Evolutionary conservation across 805 yeast genomes (phyloP).

Genomic region (Candida quercuum): DNA sequence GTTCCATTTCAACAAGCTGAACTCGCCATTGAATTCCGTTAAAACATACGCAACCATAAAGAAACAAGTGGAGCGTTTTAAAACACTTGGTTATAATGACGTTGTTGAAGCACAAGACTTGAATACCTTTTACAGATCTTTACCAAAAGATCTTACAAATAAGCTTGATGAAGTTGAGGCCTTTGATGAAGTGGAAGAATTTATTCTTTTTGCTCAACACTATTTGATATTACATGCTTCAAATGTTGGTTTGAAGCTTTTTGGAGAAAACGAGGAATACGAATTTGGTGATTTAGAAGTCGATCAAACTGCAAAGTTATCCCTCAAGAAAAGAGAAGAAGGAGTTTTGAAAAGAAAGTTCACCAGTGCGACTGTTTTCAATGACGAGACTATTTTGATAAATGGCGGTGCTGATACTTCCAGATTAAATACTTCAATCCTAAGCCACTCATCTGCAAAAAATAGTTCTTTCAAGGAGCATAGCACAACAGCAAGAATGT

Average conservation of each 20-base stretch:
- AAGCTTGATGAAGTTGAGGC: slow-evolving; percentile 50
- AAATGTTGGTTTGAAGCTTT: slow-evolving; percentile 22
- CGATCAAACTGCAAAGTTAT: neutral
- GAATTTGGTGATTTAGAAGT: neutral
- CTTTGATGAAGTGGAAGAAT: slow-evolving; percentile 85
- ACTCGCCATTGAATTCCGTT: slow-evolving; percentile 68
- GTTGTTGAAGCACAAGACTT: slow-evolving; percentile 49
- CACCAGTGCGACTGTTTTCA: slow-evolving; percentile 4
- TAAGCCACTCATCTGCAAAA: slow-evolving; percentile 1
- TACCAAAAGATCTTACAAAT: slow-evolving; percentile 32
- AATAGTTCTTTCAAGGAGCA: slow-evolving; percentile 9
- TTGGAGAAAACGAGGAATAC: neutral
- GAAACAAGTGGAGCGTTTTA: slow-evolving; percentile 48
- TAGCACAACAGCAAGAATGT: slow-evolving; percentile 41
- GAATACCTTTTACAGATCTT: slow-evolving; percentile 52
- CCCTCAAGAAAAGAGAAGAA: slow-evolving; percentile 3
- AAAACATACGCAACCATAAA: slow-evolving; percentile 44
- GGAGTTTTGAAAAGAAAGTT: slow-evolving; percentile 12
- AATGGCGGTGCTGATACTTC: slow-evolving; percentile 32
- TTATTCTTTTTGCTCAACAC: slow-evolving; percentile 69
- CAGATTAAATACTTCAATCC: slow-evolving; percentile 19
- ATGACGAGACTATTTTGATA: slow-evolving; percentile 15
- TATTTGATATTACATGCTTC: slow-evolving; percentile 65
- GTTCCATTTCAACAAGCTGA: slow-evolving; percentile 57
- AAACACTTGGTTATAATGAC: slow-evolving; percentile 35